A percentile compares a stretch with the other conserved stretches of the same genome.
Evolutionary conservation across 2,329 filamentous ascomycete species (phyloP).

Genomic region (Aspergillus quadrilineatus): DNA sequence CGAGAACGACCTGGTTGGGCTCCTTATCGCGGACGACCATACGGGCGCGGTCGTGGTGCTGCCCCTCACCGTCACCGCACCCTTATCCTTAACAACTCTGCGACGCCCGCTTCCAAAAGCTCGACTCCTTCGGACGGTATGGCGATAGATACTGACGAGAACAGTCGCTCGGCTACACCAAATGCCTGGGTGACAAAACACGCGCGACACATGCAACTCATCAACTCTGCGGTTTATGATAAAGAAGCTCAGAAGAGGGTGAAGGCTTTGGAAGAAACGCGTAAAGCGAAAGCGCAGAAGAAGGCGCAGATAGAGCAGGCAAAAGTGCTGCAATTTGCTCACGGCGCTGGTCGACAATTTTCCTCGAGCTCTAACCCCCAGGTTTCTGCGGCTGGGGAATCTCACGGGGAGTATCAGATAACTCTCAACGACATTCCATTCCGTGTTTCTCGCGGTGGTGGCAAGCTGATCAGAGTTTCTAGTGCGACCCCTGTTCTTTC

Average conservation of each 20-base stretch:
- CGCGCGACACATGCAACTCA: slow-evolving; percentile 77
- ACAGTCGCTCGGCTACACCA: slow-evolving; percentile 29
- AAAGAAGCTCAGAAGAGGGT: slow-evolving; percentile 67
- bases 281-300: slow-evolving; percentile 50
- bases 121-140: slow-evolving; percentile 26
- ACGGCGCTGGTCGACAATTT: slow-evolving; percentile 28
- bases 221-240: slow-evolving; percentile 76
- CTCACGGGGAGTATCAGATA: slow-evolving; percentile 59
- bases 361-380: slow-evolving; percentile 21
- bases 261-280: slow-evolving; percentile 70
- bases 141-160: slow-evolving; percentile 29
- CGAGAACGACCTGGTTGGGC: slow-evolving; percentile 41
- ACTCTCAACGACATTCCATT: slow-evolving; percentile 72
- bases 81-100: slow-evolving; percentile 61
- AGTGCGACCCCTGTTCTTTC: slow-evolving; percentile 54
- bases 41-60: slow-evolving; percentile 34
- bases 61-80: slow-evolving; percentile 57
- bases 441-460: slow-evolving; percentile 70
- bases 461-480: slow-evolving; percentile 73
- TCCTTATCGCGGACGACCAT: slow-evolving; percentile 45
- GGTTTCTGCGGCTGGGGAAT: slow-evolving; percentile 26
- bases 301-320: slow-evolving; percentile 55
- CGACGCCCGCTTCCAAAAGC: slow-evolving; percentile 22
- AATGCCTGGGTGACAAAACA: slow-evolving; percentile 68
- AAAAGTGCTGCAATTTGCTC: slow-evolving; percentile 42